Base-by-base conservation (phyloP, 192 early-diverging fungal genomes). In the Lunasporangiospora selenospora region DNA sequence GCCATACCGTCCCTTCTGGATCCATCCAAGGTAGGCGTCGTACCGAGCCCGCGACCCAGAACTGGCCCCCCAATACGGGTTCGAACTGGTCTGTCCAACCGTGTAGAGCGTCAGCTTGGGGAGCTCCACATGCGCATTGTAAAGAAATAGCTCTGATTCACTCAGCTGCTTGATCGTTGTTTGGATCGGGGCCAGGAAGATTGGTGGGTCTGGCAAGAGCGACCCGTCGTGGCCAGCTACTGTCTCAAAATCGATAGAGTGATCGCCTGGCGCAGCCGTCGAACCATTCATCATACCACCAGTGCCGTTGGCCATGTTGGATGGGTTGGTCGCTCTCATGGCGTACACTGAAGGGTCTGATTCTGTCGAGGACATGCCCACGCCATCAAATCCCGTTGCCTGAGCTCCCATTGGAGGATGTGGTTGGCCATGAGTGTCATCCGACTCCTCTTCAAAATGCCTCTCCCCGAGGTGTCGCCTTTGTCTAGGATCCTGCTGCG, bases 91-190 rank as follows among this genome's bases (percentile, higher is more conserved):
- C 49, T 73, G 59, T 3, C 69, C 69, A 1, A 63, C 69, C 29
- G 59, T 73, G 49, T 63, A 62, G 7, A 73, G 36, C 6, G 69
- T 73, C 47, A 73, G 8, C 49, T 73, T 73, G 10, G 69, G 69
- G 1, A 63, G 19, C 49, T 73, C 69, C 37, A 73, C 69, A 51
- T 73, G 69, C 3, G 59, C 61, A 33, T 58, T 58, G 13, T 63
- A 61, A n/a, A 73, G 55, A 15, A 62, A 45, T 61, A 63, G 34
- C 33, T 73, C 69, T 2, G 69, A 62, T 23, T 62, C 60, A 30
- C 59, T 73, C 6, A 61, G 59, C 5, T 41, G 30, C 38, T 63
- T 73, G 61, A 73, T 57, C 24, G 48, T 56, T 3, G 55, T 53
- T 9, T 49, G 58, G 6, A 63, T 37, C 31, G 69, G 59, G 0